Base-by-base conservation (phyloP, 2,329 filamentous ascomycete species). In the Coniochaeta sp. region DNA sequence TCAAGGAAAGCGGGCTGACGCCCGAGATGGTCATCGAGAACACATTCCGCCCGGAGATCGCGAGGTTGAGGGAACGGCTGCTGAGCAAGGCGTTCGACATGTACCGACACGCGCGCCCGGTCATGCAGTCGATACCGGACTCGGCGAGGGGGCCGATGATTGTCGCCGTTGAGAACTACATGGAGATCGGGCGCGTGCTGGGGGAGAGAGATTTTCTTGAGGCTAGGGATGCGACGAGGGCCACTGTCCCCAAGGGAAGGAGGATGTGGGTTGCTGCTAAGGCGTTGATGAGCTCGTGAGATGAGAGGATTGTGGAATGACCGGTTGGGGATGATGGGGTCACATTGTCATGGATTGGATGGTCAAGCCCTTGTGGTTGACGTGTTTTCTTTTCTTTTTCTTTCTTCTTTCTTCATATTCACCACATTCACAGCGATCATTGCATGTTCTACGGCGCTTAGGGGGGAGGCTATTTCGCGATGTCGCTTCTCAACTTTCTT, bases 21-120 rank as follows among this genome's bases (percentile, higher is more conserved):
- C 75, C 80, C 0, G 66, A 75, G 45, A 70, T 77, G n/a, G 73
- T 86, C 4, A 61, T 87, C 0, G 67, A 72, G 8, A 63, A 74
- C 3, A 78, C 82, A 1, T 65, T 68, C 6, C 67, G 72, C 32
- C 63, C 68, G 3, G 69, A 66, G 8, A 70, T 82, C 2, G 76
- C 79, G 35, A 62, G 49, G 1, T 58, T 88, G 13, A 73, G 83
- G 1, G 66, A 70, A 12, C 70, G 71, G 18, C 63, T 89, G 1
- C 70, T 89, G 16, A 72, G 78, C 22, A 73, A 77, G 27, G 85
- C 85, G 0, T 86, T 88, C 56, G 64, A 61, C 16, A 72, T 83
- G 26, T 87, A 89, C 61, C 61, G 70, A 5, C 67, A 71, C 10
- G 79, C 81, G 3, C 71, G 76, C 49, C 64, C 61, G 1, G 75